Evolutionary conservation across 202 grass and related monocot species (phyloP).

Genomic region (Panicum hallii): DNA sequence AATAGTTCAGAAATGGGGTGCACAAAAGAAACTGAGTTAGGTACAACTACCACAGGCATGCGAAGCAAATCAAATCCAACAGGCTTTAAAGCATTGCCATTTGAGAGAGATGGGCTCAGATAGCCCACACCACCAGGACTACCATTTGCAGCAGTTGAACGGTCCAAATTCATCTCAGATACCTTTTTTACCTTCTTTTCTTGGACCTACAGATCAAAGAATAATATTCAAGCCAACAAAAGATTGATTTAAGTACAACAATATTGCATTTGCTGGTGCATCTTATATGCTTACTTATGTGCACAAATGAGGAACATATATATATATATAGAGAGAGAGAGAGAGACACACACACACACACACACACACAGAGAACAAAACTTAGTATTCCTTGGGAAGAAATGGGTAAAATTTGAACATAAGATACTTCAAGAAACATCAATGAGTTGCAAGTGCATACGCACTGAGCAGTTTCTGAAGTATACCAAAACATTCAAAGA

Average conservation of each 20-base stretch:
- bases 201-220: slow-evolving; percentile 73
- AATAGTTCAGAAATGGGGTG: not conserved
- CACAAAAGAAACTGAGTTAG: slow-evolving; percentile 44
- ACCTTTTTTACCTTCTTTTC: slow-evolving; percentile 98
- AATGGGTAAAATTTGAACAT: slow-evolving; percentile 30
- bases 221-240: slow-evolving; percentile 29
- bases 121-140: slow-evolving; percentile 41
- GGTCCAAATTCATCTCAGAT: slow-evolving; percentile 76
- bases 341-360: no score
- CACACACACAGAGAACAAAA: not conserved
- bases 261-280: not conserved
- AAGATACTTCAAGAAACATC: slow-evolving; percentile 30
- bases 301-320: slow-evolving; percentile 10
- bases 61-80: slow-evolving; percentile 64
- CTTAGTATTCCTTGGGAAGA: not conserved
- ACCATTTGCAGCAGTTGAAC: slow-evolving; percentile 75
- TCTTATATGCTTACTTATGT: slow-evolving; percentile 24
- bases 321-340: not conserved
- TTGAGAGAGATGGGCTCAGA: slow-evolving; percentile 49
- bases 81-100: slow-evolving; percentile 58
- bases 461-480: not conserved
- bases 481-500: not conserved
- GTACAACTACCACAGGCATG: slow-evolving; percentile 92
- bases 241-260: slow-evolving; percentile 21
- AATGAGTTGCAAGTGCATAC: slow-evolving; percentile 11